Evolutionary conservation across 805 yeast species (phyloP), one percentile per base, ranked within the genome.

Genomic region (Lipomyces kockii): DNA sequence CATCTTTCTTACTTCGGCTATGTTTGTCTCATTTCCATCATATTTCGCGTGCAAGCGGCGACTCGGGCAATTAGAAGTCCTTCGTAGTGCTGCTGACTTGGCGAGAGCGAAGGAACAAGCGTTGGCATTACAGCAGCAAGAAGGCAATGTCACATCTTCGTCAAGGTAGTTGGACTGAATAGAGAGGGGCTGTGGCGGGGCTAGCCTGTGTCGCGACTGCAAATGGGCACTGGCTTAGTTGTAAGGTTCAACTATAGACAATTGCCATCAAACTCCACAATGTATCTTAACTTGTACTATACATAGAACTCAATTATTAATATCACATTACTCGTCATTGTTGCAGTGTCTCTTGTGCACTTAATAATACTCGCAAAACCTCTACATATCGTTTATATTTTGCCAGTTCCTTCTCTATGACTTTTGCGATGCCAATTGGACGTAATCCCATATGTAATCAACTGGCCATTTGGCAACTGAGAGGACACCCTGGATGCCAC

Each of bases 401-500:
- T 43, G 72, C 72, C 14, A 74, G 70, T 65, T 76, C 77, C 60
- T 73, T 75, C 49, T 74, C 64, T 72, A 76, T 71, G 76, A 12
- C 74, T 71, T 71, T 77, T 76, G 17, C 71, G 65, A 61, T 76
- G 78, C 80, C 80, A 78, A 70, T 78, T 78, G 35, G 70, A 49
- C 43, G 73, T 73, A 6, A 78, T 79, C 51, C 27, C 2, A 25
- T 74, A 32, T 64, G 58, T n/a, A n/a, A n/a, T 73, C 2, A 70
- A 64, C 5, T 72, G 52, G 8, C 71, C 65, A 3, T 74, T 76
- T 25, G 27, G 27, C n/a, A n/a, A n/a, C 27, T 25, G 27, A 25
- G 27, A 25, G 27, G 27, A 25, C 27, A 25, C 27, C 2, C 27
- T 25, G 27, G 27, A 25, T 25, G 27, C 2, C 27, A 25, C 27